Evolutionary conservation across 2,329 filamentous ascomycete species (phyloP), one percentile per base, ranked within the genome.

Genomic region (Thyridium curvatum): DNA sequence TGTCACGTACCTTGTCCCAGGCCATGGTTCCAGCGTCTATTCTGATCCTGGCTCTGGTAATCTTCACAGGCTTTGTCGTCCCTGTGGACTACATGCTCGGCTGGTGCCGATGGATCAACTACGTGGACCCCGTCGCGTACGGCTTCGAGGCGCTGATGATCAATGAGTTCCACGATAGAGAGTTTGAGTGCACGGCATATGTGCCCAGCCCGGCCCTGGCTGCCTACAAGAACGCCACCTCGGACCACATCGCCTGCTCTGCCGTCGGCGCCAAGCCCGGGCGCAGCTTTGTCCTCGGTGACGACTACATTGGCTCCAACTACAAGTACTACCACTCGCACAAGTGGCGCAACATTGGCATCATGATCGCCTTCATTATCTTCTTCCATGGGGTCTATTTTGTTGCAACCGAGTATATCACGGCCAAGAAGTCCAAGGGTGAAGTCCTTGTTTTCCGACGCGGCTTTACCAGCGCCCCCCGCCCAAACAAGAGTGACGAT

Each of bases 91-190:
- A 82, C 50, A 84, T 78, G 75, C 65, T 76, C 10, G 72, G 72
- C 2, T 85, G 79, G 78, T 71, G 74, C 16, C 62, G 74, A 18
- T 84, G 80, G 80, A 74, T 84, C 40, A 77, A 74, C 37, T 38
- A 60, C 26, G 7, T 80, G 35, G 70, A 81, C 42, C 54, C 79
- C 3, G 70, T 83, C 10, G 72, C 68, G 3, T 84, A 84, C 44
- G 77, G 69, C 0, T 83, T 84, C 47, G 79, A 84, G 48, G 64
- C 68, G 2, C 60, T 84, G 9, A 73, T 79, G 66, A 59, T 74
- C 39, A 84, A 83, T 51, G 82, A 86, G 46, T 74, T 78, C 38
- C 59, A 65, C 16, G 62, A 65, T 9, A 62, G 61, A 10, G 46
- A 59, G 3, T 74, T 72, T 30, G 50, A 57, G 0, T 82, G 78